Percentiles rank a stretch among this genome's conserved stretches.
These are phyloP conservation scores for Entomortierella lignicola DNA, from an alignment of 192 early-diverging fungal genomes.

Conservation along the genomic window DNA sequence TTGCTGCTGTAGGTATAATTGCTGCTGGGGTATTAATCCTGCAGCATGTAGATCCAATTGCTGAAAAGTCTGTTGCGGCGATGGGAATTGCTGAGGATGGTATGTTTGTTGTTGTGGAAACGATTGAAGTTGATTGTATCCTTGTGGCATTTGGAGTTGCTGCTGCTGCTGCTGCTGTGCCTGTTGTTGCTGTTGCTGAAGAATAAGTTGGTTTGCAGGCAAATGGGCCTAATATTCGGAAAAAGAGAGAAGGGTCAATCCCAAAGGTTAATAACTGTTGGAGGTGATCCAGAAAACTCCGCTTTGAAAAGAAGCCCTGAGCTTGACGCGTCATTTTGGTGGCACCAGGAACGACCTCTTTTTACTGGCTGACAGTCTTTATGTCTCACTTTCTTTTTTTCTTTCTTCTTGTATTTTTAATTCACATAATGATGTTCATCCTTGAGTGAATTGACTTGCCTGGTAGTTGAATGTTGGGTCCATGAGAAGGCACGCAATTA, in stretches of 20 bases:
- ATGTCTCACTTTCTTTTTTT: no score
- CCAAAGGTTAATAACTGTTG: background rate
- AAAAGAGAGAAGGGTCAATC: background rate
- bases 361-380: no score
- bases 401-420: no score
- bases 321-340: background rate
- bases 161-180: constrained; percentile 22
- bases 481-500: constrained; percentile 4
- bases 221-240: constrained; percentile 10
- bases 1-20: constrained; percentile 28
- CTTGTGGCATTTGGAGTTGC: constrained; percentile 19
- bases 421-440: no score
- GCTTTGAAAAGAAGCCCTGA: no score
- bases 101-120: constrained; percentile 11
- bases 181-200: constrained; percentile 36
- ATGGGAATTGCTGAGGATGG: constrained; percentile 18
- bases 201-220: constrained; percentile 17
- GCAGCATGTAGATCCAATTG: constrained; percentile 21
- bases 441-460: constrained; percentile 12
- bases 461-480: constrained; percentile 33
- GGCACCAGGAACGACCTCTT: background rate
- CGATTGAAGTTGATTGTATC: constrained; percentile 13
- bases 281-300: no score
- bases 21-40: constrained; percentile 25
- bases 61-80: constrained; percentile 11